A percentile compares a stretch with the other conserved stretches of the same genome.
phyloP scores from a whole-genome alignment of 148 eudicot species.

The Camellia japonica region DNA sequence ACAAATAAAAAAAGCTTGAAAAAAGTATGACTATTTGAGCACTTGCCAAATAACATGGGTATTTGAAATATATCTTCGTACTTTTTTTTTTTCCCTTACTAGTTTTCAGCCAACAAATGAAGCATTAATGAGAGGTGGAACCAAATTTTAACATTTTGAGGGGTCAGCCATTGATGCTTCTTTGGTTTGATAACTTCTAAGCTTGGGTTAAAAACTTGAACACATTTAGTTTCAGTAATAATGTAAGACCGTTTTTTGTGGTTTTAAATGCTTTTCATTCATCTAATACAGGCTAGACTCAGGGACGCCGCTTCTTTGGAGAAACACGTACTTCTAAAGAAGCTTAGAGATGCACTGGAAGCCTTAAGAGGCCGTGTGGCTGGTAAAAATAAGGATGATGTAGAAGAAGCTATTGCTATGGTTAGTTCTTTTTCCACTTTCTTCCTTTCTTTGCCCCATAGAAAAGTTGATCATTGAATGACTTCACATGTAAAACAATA shows the following conservation, averaged over 20 bases:
- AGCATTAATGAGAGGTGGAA: neutral
- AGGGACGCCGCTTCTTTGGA: constrained; percentile 90
- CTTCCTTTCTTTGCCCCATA: neutral
- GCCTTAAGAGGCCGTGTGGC: constrained; percentile 83
- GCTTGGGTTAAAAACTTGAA: neutral
- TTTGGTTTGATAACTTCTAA: neutral
- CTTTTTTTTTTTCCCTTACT: neutral
- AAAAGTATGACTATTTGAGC: no score
- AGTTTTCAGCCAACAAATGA: neutral
- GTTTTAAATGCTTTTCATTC: constrained; percentile 9
- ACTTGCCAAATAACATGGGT: no score
- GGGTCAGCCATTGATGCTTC: neutral
- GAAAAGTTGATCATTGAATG: neutral
- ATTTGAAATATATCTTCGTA: neutral
- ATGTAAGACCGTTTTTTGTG: neutral
- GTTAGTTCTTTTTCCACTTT: constrained; percentile 33
- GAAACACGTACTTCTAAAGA: constrained; percentile 90
- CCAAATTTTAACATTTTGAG: neutral
- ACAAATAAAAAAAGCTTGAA: no score
- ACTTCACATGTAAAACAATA: neutral
- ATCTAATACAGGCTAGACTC: constrained; percentile 58
- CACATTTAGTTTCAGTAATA: neutral
- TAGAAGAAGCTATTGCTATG: constrained; percentile 89
- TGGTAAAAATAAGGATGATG: constrained; percentile 87
- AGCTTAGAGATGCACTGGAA: constrained; percentile 95